Conservation (phyloP, 148 eudicot species). For the Persicaria tinctoria region DNA sequence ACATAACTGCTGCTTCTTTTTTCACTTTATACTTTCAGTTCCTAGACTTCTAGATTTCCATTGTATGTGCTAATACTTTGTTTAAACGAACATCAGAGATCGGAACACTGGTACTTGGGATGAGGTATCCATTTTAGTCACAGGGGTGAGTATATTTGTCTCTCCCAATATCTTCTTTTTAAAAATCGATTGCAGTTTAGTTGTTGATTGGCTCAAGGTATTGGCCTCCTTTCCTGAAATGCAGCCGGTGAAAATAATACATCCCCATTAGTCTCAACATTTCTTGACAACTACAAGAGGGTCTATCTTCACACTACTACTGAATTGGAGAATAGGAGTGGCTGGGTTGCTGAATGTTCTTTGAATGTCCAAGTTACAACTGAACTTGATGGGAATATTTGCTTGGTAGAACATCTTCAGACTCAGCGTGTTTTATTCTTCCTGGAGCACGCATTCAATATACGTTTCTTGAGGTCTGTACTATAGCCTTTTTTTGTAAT, state of each 20-base stretch:
- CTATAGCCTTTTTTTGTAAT: not conserved
- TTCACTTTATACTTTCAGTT: not conserved
- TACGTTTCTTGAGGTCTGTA: conserved; percentile 76
- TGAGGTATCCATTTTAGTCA: conserved; percentile 75
- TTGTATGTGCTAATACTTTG: not conserved
- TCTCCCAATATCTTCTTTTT: not conserved
- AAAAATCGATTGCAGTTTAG: not conserved
- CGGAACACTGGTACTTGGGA: conserved; percentile 99
- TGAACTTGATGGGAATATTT: no score
- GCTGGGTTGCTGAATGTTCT: no score
- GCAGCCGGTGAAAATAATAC: conserved; percentile 93
- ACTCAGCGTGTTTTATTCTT: conserved; percentile 60
- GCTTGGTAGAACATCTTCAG: no score
- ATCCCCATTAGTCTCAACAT: no score
- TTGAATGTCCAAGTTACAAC: no score
- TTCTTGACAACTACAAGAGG: no score
- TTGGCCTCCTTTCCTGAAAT: conserved; percentile 19
- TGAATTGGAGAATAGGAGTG: no score
- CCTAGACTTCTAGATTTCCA: not conserved
- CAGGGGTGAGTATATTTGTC: conserved; percentile 64
- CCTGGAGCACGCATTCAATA: conserved; percentile 60
- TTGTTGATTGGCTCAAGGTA: conserved; percentile 13
- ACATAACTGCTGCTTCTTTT: not conserved
- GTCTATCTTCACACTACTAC: no score
- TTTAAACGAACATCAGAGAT: conserved; percentile 51